phyloP scores from a whole-genome alignment of 768 basidiomycete species.

The Pleurotus giganteus region DNA sequence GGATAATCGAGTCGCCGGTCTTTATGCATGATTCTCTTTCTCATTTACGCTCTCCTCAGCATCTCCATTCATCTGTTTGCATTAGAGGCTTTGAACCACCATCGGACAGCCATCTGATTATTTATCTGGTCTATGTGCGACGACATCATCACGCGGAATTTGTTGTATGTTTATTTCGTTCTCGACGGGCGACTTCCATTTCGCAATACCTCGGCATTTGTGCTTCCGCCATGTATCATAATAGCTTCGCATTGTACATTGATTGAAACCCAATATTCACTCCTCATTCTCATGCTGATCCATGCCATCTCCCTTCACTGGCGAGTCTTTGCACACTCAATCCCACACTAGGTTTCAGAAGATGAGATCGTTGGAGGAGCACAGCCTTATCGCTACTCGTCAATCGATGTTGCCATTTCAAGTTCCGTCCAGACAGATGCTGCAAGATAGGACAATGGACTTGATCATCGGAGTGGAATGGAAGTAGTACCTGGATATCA shows the following conservation, averaged over 20 bases:
- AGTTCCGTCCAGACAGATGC: slow-evolving; percentile 3
- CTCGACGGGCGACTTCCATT: slow-evolving; percentile 6
- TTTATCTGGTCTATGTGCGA: slow-evolving; percentile 1
- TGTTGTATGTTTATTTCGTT: slow-evolving; percentile 10
- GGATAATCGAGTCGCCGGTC: slow-evolving; percentile 6
- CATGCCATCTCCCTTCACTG: no score
- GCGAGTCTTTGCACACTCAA: no score
- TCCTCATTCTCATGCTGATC: not conserved
- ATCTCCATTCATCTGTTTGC: not conserved
- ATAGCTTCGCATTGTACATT: slow-evolving; percentile 5
- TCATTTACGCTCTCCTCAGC: not conserved
- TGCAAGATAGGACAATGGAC: not conserved
- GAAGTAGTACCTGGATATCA: slow-evolving; percentile 2
- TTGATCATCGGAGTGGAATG: not conserved
- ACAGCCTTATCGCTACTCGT: slow-evolving; percentile 3
- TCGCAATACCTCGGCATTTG: not conserved
- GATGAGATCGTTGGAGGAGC: no score
- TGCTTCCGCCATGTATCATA: not conserved
- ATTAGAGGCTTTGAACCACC: not conserved
- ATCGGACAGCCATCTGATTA: not conserved
- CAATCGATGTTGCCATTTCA: not conserved
- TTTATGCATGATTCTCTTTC: slow-evolving; percentile 6
- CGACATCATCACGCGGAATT: not conserved
- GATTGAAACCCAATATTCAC: not conserved
- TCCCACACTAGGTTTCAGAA: no score